Base-by-base conservation (phyloP, 352 stramenopile genomes). In the Globisporangium echinulatum region DNA sequence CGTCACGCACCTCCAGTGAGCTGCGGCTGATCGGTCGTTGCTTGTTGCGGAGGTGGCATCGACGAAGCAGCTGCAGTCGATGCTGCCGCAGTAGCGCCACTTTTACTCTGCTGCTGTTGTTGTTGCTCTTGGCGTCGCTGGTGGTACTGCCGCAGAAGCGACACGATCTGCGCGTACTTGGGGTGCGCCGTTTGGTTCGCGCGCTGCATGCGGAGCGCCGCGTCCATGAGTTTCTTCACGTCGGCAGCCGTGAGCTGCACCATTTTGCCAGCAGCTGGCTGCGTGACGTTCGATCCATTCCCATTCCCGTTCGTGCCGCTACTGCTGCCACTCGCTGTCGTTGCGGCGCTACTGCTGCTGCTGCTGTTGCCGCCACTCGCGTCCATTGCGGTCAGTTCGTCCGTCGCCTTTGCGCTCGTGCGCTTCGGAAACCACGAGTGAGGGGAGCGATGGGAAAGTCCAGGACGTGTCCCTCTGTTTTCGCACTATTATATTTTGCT, bases 151-250 rank as follows among this genome's bases (percentile, higher is more conserved):
- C 81, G 80, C 58, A 95, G 68, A 6, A 95, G 61, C 55, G 61
- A 52, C 37, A 94, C 76, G 64, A 95, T 92, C 70, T 94, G 86
- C 59, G 84, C 67, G 70, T 95, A 95, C 69, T 92, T 91, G 17
- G 82, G 84, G 65, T 93, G 82, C 55, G 68, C 58, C 56, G 85
- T 94, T 56, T 92, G 80, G 39, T 87, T 82, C 52, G 78, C 71
- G 48, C 74, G 70, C 64, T 92, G 77, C 84, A 95, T 91, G 39
- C 77, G 84, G 62, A 92, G 59, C n/a, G 84, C 86, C 17, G 72
- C 75, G 58, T 90, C 74, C 85, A 95, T 92, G 48, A 95, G 77
- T 66, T 88, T 87, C 66, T 88, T 86, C 56, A 86, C 77, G 69
- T 94, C 78, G 36, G 72, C 66, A n/a, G 77, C 48, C 58, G 82